Evolutionary conservation across 2,329 filamentous ascomycete genomes (phyloP), one percentile per base, ranked within the genome.

Genomic region (Aspergillus pseudonomiae): DNA sequence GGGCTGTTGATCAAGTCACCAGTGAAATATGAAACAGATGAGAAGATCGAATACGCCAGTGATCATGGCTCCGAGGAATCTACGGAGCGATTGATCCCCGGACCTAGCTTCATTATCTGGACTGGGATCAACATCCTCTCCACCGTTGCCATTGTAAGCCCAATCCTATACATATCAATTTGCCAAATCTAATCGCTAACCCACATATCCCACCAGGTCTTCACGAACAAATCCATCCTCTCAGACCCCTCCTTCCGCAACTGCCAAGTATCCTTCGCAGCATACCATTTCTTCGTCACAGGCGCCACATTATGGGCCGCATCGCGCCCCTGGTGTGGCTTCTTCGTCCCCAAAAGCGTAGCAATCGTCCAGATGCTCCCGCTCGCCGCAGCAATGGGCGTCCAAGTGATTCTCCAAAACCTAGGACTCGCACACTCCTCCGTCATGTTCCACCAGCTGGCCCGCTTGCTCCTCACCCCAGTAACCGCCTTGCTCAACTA

Each of bases 201-300:
- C 12, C 54, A 45, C 57, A 52, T 36, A n/a, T 28, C 30, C 48
- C 28, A 10, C 19, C 43, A 70, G 68, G 67, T 70, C 0, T 70
- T 70, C 62, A 69, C 67, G 6, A 70, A 70, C 62, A 70, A 69
- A 60, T 62, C 61, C 30, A 67, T 70, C 34, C 63, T 70, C 45
- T 66, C 66, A 6, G 60, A 69, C 50, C 41, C 59, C 10, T 67
- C 66, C 10, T 69, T 70, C 41, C 62, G 62, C 43, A 67, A 68
- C 57, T 67, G 66, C 26, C 68, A 70, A 60, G 55, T 69, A 5
- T 66, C 68, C n/a, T 68, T 70, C 52, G 68, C 68, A 3, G 63
- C 67, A 14, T 70, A 70, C 54, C 68, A 70, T 45, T 70, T 70
- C 62, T 68, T 65, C 26, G 65, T 70, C 48, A 70, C 68, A 3